Percentiles rank a stretch among this genome's conserved stretches.
Evolutionary conservation across 1,139 yeast species (phyloP).

Genomic region (Blastobotrys proliferans): DNA sequence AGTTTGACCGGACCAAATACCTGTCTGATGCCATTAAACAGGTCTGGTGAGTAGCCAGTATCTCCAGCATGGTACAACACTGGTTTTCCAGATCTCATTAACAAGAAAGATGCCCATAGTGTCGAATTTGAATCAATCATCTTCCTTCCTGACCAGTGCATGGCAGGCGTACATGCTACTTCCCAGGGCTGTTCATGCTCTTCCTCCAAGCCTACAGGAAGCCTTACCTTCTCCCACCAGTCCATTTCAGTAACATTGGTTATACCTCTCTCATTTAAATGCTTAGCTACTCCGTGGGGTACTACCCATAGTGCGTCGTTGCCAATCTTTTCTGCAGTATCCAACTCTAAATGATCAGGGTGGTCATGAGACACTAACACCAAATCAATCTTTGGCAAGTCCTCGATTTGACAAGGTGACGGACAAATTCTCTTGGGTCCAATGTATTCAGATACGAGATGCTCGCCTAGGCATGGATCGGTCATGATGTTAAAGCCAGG

Average conservation of each 20-base stretch:
- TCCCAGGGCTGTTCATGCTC: too few species aligned
- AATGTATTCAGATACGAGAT: slow-evolving; percentile 53
- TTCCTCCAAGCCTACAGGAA: slow-evolving; percentile 39
- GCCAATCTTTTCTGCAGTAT: slow-evolving; percentile 55
- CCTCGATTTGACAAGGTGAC: slow-evolving; percentile 60
- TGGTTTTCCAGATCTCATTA: slow-evolving; percentile 63
- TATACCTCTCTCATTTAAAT: slow-evolving; percentile 54
- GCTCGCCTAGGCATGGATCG: slow-evolving; percentile 77
- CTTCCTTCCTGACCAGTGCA: slow-evolving; percentile 95
- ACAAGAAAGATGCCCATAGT: slow-evolving; percentile 82
- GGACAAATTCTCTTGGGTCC: slow-evolving; percentile 83
- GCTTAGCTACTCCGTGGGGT: slow-evolving; percentile 69
- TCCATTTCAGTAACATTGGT: slow-evolving; percentile 62
- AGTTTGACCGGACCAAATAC: slow-evolving; percentile 62
- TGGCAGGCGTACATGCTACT: slow-evolving; percentile 85
- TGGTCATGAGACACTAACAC: slow-evolving; percentile 89
- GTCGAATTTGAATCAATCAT: slow-evolving; percentile 73
- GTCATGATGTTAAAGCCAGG: slow-evolving; percentile 72
- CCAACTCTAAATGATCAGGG: slow-evolving; percentile 85
- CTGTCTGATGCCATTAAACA: slow-evolving; percentile 61
- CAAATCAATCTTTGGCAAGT: slow-evolving; percentile 64
- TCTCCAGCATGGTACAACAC: slow-evolving; percentile 90
- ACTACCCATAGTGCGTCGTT: slow-evolving; percentile 73
- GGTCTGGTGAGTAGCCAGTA: slow-evolving; percentile 76
- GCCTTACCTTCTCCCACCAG: slow-evolving; percentile 78